Evolutionary conservation across 495 filamentous ascomycete genomes (phyloP).

Genomic region (Podospora comata): DNA sequence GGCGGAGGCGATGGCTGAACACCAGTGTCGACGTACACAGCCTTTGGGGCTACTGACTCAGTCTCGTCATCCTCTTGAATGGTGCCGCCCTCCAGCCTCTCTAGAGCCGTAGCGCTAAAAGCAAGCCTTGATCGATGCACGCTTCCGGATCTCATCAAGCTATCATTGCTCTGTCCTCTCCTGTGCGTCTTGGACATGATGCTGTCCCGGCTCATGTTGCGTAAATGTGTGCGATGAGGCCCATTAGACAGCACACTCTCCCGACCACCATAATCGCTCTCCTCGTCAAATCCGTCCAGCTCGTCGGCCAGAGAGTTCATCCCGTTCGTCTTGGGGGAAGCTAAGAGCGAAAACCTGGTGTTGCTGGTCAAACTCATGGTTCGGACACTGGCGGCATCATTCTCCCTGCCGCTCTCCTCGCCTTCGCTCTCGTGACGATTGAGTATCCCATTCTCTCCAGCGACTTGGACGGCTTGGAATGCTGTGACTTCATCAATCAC

Average conservation of each 20-base stretch:
- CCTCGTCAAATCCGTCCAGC: slow-evolving; percentile 70
- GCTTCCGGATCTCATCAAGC: slow-evolving; percentile 49
- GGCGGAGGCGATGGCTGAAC: slow-evolving; percentile 79
- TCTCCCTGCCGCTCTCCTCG: slow-evolving; percentile 56
- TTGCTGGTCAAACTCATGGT: slow-evolving; percentile 75
- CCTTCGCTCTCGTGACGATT: slow-evolving; percentile 47
- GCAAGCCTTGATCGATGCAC: slow-evolving; percentile 45
- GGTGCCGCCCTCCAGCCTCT: slow-evolving; percentile 47
- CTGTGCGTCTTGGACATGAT: slow-evolving; percentile 43
- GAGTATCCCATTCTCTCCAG: slow-evolving; percentile 33
- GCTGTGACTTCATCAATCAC: slow-evolving; percentile 81
- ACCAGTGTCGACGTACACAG: slow-evolving; percentile 65
- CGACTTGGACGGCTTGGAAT: slow-evolving; percentile 59
- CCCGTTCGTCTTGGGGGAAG: slow-evolving; percentile 53
- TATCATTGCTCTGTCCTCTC: slow-evolving; percentile 50
- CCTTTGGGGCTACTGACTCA: slow-evolving; percentile 22
- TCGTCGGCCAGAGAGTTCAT: slow-evolving; percentile 86
- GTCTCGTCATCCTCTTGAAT: slow-evolving; percentile 50
- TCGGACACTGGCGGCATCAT: slow-evolving; percentile 73
- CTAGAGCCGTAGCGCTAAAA: slow-evolving; percentile 48
- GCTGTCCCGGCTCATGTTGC: slow-evolving; percentile 36
- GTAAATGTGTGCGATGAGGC: slow-evolving; percentile 31
- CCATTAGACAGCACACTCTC: slow-evolving; percentile 50
- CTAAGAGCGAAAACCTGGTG: slow-evolving; percentile 66
- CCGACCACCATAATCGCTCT: slow-evolving; percentile 52